Base-by-base conservation (phyloP, 345 rosid species). In the Jatropha curcas region DNA sequence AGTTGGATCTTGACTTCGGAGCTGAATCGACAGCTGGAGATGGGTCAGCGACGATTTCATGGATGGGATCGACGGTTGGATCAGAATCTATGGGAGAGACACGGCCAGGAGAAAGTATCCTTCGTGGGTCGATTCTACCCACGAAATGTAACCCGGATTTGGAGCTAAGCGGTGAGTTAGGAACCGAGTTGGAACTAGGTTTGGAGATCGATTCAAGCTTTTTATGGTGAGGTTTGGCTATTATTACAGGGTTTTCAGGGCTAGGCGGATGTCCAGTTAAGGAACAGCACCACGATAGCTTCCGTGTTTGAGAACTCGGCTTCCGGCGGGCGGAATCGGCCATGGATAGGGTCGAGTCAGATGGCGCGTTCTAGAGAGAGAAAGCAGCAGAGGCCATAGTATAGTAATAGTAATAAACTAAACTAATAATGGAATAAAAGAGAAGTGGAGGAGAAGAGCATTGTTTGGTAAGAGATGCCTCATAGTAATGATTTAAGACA, bases 61-160 rank as follows among this genome's bases (percentile, higher is more conserved):
- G 83, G 53, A 25, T 20, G 46, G 82, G 53, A 4, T 64, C 74
- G 76, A 64, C 50, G 33, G 72, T 76, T 28, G 82, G 86, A 75
- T 86, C 86, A 31, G 90, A 79, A 80, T 94, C 98, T 46, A 94
- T 90, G 2, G 98, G 98, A 17, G 98, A 94, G 74, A 94, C 97
- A 43, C 98, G 92, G 41, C 98, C 98, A 7, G 97, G 98, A 0
- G 98, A 94, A 76, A 92, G 85, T 83, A 94, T 94, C 81, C 97
- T 84, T 52, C 97, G 93, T 11, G 87, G 96, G 85, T 90, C 96
- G 69, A 88, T 90, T 85, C 91, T 89, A 66, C 89, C 89, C 27
- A 92, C 90, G n/a, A 90, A 69, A 72, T 79, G 77, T 51, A 88
- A 69, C 52, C 89, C 80, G 34, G 96, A 83, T 82, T 85, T 94